These are phyloP conservation scores for Fulvia fulva DNA, from an alignment of 2,329 filamentous ascomycete species.

Conservation along the genomic window DNA sequence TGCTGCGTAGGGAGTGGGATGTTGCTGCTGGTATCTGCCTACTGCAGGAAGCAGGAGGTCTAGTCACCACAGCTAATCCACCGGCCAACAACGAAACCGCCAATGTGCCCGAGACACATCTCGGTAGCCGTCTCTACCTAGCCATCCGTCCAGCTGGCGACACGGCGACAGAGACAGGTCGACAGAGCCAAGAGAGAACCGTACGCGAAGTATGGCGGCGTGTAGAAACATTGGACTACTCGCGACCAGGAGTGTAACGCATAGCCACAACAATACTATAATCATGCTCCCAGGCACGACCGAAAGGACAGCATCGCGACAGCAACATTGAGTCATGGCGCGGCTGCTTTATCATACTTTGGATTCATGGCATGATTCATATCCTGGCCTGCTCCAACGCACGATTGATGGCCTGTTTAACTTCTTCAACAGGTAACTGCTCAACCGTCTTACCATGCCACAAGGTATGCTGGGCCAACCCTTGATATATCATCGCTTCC, in stretches of 20 bases:
- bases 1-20: constrained; percentile 61
- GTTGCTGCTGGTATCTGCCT: constrained; percentile 73
- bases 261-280: neutral
- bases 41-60: constrained; percentile 67
- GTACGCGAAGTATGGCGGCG: constrained; percentile 70
- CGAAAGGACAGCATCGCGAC: neutral
- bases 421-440: constrained; percentile 57
- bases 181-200: constrained; percentile 64
- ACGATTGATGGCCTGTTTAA: constrained; percentile 51
- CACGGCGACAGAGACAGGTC: constrained; percentile 57
- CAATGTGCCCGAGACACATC: constrained; percentile 54
- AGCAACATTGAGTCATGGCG: neutral
- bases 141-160: constrained; percentile 67
- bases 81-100: constrained; percentile 55
- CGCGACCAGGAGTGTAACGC: constrained; percentile 52
- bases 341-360: neutral
- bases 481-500: constrained; percentile 74
- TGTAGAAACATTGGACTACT: constrained; percentile 63
- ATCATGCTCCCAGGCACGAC: too few species aligned
- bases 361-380: constrained; percentile 1
- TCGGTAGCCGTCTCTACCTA: constrained; percentile 68
- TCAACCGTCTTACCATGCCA: constrained; percentile 59
- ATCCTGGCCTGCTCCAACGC: constrained; percentile 24
- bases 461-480: constrained; percentile 57
- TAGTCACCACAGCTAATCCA: constrained; percentile 71